A percentile compares a stretch with the other conserved stretches of the same genome.
Evolutionary conservation across 192 early-diverging fungal species (phyloP).

Genomic region (Rhizoclosmatium sp.): DNA sequence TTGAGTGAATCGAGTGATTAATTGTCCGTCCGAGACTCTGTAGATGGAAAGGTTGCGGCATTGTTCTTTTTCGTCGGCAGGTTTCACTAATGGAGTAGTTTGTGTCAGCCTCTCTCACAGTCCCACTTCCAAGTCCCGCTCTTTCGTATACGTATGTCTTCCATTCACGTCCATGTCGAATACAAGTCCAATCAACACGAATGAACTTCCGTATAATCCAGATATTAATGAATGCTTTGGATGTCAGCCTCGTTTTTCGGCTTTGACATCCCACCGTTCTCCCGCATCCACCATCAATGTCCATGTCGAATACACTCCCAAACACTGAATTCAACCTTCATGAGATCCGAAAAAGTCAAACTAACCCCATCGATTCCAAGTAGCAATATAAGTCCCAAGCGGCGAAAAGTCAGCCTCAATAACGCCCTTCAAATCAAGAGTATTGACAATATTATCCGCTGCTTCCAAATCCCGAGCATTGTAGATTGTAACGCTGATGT

Average conservation of each 20-base stretch:
- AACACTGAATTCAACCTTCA: neutral
- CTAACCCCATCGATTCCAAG: slow-evolving; percentile 81
- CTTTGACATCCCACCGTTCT: too few relatives aligned
- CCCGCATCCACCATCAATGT: too few relatives aligned
- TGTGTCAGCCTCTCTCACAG: neutral
- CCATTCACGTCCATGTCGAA: too few relatives aligned
- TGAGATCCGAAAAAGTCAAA: neutral
- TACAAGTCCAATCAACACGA: too few relatives aligned
- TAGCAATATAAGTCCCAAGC: slow-evolving; percentile 85
- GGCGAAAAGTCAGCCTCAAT: slow-evolving; percentile 94
- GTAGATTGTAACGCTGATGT: slow-evolving; percentile 72
- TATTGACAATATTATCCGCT: slow-evolving; percentile 63
- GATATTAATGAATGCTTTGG: too few relatives aligned
- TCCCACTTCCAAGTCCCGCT: too few relatives aligned
- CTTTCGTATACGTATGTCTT: too few relatives aligned
- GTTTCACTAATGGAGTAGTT: slow-evolving; percentile 64
- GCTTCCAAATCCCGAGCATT: slow-evolving; percentile 57
- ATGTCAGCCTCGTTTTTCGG: too few relatives aligned
- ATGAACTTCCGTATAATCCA: too few relatives aligned
- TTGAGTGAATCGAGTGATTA: slow-evolving; percentile 78
- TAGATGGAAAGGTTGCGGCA: slow-evolving; percentile 85
- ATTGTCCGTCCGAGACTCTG: slow-evolving; percentile 74
- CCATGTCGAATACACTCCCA: too few relatives aligned
- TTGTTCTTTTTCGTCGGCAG: slow-evolving; percentile 63
- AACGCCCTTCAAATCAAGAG: slow-evolving; percentile 70